A percentile compares a stretch with the other conserved stretches of the same genome.
These are phyloP conservation scores for Climacium dendroides DNA, from an alignment of 225 moss, liverwort and hornwort species.

Conservation along the genomic window DNA sequence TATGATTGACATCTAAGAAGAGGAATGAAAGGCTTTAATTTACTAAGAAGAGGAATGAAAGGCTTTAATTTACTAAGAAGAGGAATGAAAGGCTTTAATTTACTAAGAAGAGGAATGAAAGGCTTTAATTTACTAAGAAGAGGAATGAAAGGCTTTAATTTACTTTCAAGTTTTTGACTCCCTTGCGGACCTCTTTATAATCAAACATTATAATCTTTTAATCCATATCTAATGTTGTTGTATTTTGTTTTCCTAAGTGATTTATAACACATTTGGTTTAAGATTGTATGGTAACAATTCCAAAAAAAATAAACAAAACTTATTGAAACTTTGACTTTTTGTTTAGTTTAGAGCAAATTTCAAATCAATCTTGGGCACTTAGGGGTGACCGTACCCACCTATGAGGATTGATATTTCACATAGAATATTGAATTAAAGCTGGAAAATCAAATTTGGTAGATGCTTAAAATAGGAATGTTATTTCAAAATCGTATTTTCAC, in stretches of 20 bases:
- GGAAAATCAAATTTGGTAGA: neutral
- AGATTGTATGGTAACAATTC: neutral
- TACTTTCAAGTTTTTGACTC: neutral
- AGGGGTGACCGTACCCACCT: rapidly evolving
- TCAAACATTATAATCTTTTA: neutral
- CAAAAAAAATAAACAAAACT: neutral
- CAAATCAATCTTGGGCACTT: neutral
- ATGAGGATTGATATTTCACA: neutral
- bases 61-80: neutral
- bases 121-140: neutral
- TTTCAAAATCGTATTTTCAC: neutral
- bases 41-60: neutral
- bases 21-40: neutral
- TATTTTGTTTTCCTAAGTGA: neutral
- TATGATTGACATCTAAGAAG: neutral
- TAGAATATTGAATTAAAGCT: neutral
- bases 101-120: neutral
- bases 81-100: neutral
- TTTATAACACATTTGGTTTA: neutral
- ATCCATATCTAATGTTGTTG: no score
- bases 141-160: neutral
- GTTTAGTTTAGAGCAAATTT: no score
- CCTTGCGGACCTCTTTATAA: neutral
- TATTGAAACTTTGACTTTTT: no score
- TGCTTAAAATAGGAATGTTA: neutral